Evolutionary conservation across 805 yeast genomes (phyloP), one percentile per base, ranked within the genome.

Genomic region (Lipomyces lipofer): DNA sequence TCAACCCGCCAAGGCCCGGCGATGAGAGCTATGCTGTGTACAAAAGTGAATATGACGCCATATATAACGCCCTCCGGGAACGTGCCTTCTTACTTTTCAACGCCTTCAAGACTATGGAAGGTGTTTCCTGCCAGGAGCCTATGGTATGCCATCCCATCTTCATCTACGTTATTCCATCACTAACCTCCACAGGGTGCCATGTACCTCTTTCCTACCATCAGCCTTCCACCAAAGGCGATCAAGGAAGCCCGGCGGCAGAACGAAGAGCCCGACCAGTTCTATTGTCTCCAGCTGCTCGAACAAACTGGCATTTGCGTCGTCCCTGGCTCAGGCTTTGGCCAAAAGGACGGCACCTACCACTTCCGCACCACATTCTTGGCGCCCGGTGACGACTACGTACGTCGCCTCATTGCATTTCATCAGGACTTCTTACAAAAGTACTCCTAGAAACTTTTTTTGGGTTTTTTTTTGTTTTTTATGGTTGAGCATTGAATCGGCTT

Each of bases 251-350:
- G 75, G 51, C 74, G 76, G 51, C 66, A 69, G 28, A 82, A 80
- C 22, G 67, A 81, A 64, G 74, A 78, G 42, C 85, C 95, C 19
- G 99, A 94, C 70, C 97, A 87, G 69, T 82, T 86, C 60, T 94
- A 94, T 75, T 91, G 97, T 71, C 77, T 85, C 68, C 85, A 85
- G 63, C 75, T 94, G 55, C 78, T 94, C 62, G 92, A 92, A 61
- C 71, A 74, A 44, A 90, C 99, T 5, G 99, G 99, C 64, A 89
- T 94, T 57, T 94, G 99, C 73, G 88, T 95, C 42, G 95, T 94
- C 59, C 98, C 99, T 28, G 99, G 99, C 38, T 83, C 89, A 30
- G 99, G 99, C 0, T 94, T 94, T 66, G 97, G 98, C 29, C 99
- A 94, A 73, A 85, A 78, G 45, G 84, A 83, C 45, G 95, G 89